Base-by-base conservation (phyloP, 192 early-diverging fungal species). In the Backusella morwellensis region DNA sequence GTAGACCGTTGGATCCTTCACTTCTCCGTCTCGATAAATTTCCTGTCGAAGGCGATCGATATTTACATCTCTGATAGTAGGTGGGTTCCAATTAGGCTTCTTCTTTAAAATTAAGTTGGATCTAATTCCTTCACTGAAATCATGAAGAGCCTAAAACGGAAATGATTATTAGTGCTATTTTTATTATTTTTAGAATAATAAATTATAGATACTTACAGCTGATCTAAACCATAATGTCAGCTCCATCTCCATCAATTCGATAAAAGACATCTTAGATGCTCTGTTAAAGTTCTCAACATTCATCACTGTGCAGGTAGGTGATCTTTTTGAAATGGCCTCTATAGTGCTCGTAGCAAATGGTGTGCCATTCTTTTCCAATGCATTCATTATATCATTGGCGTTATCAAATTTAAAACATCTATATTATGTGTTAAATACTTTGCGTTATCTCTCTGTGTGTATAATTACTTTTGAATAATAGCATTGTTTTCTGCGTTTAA, bases 91-190 rank as follows among this genome's bases (percentile, higher is more conserved):
- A 68, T 88, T 66, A 7, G 96, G 91, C 26, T 38, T 23, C 1
- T 23, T 32, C 77, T 95, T 96, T 75, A 90, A 83, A 40, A 97
- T 83, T 71, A 99, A 82, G 42, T 86, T 81, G 15, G 94, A 90
- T 8, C 82, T 92, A 0, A 98, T 95, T 7, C 98, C 97, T 86
- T 96, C 95, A 56, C 84, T 78, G 80, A 99, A 96, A 80, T 99
- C 97, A 67, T 88, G 90, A 6, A 85, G 88, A 19, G 40, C 42
- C 86, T 88, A 35, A 70, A 35, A 70, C 19, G n/a, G 67, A 5
- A 71, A 54, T 23, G 5, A 68, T 11, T 40, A 40, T 40, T 40
- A 8, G 8, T 40, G 5, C 3, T 40, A 1, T 56, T 17, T 17
- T 12, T 2, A 40, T 40, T 40, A 40, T 7, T 40, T 40, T 40